phyloP scores from a whole-genome alignment of 495 filamentous ascomycete genomes.

The Aspergillus bertholletiae region DNA sequence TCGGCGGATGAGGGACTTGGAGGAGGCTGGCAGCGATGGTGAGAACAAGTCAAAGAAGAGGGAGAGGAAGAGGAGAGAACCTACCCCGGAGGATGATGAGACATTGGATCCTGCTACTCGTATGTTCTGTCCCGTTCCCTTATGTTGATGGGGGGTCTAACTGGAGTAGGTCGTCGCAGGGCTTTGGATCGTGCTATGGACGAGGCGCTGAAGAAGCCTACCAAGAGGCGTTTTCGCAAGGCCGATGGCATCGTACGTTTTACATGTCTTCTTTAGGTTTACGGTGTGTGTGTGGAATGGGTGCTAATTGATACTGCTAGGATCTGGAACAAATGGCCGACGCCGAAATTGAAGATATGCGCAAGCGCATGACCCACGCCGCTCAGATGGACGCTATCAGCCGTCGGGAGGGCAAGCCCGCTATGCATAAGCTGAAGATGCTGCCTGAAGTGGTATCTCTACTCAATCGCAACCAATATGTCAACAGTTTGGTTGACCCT shows the following conservation, averaged over 20 bases:
- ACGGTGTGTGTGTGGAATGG: neutral
- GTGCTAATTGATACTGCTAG: constrained; percentile 36
- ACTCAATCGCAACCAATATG: constrained; percentile 77
- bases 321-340: constrained; percentile 88
- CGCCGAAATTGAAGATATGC: constrained; percentile 82
- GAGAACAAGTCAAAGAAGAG: constrained; percentile 55
- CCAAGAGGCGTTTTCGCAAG: constrained; percentile 69
- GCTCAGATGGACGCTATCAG: constrained; percentile 81
- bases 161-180: constrained; percentile 56
- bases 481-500: constrained; percentile 83
- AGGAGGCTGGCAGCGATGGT: constrained; percentile 50
- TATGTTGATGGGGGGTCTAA: constrained; percentile 6
- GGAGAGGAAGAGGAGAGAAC: constrained; percentile 45
- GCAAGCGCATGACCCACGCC: constrained; percentile 86
- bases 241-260: constrained; percentile 81
- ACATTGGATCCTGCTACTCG: constrained; percentile 51
- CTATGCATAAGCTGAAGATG: constrained; percentile 89
- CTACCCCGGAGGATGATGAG: constrained; percentile 63
- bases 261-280: neutral
- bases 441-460: constrained; percentile 87
- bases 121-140: constrained; percentile 20
- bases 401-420: constrained; percentile 71
- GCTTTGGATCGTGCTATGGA: constrained; percentile 85
- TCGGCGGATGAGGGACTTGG: constrained; percentile 52
- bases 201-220: constrained; percentile 77